Conservation (phyloP, 805 yeast genomes). For the Wickerhamiella sergipiensis region DNA sequence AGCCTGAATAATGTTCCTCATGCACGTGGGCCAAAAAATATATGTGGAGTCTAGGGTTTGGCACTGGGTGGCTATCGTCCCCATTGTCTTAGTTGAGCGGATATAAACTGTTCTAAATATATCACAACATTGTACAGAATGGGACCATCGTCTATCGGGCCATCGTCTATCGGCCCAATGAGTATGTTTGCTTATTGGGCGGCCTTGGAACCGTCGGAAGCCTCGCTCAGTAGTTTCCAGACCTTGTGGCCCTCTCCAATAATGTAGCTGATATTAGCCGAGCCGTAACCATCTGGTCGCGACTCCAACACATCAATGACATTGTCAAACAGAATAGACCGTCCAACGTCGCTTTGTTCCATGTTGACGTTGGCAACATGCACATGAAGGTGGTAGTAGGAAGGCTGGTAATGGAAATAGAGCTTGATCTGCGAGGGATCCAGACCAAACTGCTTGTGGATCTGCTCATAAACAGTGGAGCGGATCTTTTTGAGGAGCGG, state of each 20-base stretch:
- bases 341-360: conserved; percentile 62
- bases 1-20: not conserved
- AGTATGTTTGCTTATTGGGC: too few relatives aligned
- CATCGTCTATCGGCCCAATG: not conserved
- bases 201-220: too few relatives aligned
- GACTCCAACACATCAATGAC: conserved; percentile 56
- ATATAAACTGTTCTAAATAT: too few relatives aligned
- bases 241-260: conserved; percentile 55
- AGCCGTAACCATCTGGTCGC: conserved; percentile 39
- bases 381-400: conserved; percentile 89
- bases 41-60: not conserved
- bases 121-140: too few relatives aligned
- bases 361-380: conserved; percentile 71
- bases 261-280: conserved; percentile 46
- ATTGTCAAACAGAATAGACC: conserved; percentile 70
- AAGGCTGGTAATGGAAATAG: conserved; percentile 85
- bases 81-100: too few relatives aligned
- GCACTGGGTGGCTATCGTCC: too few relatives aligned
- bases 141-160: too few relatives aligned
- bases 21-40: not conserved
- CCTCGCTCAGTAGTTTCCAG: not conserved
- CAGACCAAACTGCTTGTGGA: conserved; percentile 37
- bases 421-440: conserved; percentile 47
- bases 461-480: conserved; percentile 32
- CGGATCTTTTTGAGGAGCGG: conserved; percentile 41